Percentiles rank a stretch among this genome's conserved stretches.
These are phyloP conservation scores for Dalbergia cochinchinensis DNA, from an alignment of 306 rosid genomes.

Conservation along the genomic window DNA sequence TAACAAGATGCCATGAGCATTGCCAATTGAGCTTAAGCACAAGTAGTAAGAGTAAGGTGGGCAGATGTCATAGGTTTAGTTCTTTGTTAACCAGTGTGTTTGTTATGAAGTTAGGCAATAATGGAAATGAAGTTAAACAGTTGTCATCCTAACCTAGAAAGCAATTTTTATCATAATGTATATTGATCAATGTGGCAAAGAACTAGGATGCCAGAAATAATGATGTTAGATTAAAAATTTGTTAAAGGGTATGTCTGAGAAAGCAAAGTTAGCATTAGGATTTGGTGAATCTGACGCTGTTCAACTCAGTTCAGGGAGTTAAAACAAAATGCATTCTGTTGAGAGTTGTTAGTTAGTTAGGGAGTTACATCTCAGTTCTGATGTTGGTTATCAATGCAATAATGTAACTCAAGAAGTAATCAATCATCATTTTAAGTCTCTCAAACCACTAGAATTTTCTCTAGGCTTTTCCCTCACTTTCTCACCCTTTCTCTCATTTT, in stretches of 20 bases:
- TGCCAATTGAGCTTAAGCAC: conserved; percentile 6
- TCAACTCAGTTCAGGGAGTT: too few relatives aligned
- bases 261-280: not conserved
- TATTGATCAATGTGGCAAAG: conserved; percentile 3
- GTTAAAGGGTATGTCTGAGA: not conserved
- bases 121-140: conserved; percentile 10
- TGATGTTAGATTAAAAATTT: not conserved
- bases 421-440: not conserved
- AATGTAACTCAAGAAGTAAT: not conserved
- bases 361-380: not conserved
- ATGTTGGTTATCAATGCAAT: not conserved
- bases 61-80: not conserved
- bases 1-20: conserved; percentile 29
- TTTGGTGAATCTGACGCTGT: not conserved
- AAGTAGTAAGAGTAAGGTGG: conserved; percentile 18
- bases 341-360: not conserved
- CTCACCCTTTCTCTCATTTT: not conserved
- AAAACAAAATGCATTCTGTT: not conserved
- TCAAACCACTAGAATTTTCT: not conserved
- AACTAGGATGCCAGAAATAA: conserved; percentile 8
- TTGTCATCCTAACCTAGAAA: conserved; percentile 9
- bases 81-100: conserved; percentile 9
- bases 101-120: conserved; percentile 17
- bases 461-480: not conserved
- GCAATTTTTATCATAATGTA: conserved; percentile 1